Conservation (phyloP, 1,284 basidiomycete genomes). For the Leccinum solheimii region DNA sequence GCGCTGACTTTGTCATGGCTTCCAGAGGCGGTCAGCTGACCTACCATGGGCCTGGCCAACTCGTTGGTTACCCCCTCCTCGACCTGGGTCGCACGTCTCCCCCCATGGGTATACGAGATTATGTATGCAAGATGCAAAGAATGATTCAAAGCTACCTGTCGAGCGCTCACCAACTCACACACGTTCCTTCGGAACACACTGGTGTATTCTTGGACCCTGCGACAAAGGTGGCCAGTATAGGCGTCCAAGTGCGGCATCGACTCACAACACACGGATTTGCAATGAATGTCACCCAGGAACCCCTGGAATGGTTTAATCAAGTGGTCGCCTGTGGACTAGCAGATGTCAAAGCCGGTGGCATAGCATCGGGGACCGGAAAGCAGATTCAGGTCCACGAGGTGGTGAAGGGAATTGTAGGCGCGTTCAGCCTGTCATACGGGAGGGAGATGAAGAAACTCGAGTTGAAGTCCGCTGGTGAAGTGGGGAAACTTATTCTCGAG, state of each 20-base stretch:
- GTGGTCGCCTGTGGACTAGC: conserved; percentile 92
- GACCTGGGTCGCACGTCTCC: conserved; percentile 68
- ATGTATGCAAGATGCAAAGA: conserved; percentile 64
- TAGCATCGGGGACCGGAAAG: conserved; percentile 47
- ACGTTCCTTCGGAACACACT: conserved; percentile 65
- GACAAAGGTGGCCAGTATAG: conserved; percentile 91
- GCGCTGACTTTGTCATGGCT: conserved; percentile 86
- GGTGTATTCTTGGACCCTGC: conserved; percentile 70
- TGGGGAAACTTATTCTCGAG: conserved; percentile 50
- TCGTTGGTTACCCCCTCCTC: conserved; percentile 93
- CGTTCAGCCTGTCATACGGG: conserved; percentile 54
- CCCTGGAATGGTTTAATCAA: conserved; percentile 80
- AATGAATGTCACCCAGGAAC: conserved; percentile 85
- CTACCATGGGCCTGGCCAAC: conserved; percentile 97
- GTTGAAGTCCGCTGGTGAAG: conserved; percentile 46
- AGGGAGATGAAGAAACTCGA: conserved; percentile 57
- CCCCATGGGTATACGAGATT: conserved; percentile 65
- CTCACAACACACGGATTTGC: conserved; percentile 96
- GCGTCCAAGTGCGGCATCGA: conserved; percentile 93
- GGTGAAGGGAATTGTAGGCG: conserved; percentile 50
- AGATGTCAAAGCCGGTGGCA: conserved; percentile 78
- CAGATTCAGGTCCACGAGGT: conserved; percentile 49
- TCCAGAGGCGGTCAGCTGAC: conserved; percentile 92
- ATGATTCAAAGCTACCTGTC: conserved; percentile 59
- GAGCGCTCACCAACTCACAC: conserved; percentile 54